Evolutionary conservation across 331 rosid genomes (phyloP), one percentile per base, ranked within the genome.

Genomic region (Ulmus americana): DNA sequence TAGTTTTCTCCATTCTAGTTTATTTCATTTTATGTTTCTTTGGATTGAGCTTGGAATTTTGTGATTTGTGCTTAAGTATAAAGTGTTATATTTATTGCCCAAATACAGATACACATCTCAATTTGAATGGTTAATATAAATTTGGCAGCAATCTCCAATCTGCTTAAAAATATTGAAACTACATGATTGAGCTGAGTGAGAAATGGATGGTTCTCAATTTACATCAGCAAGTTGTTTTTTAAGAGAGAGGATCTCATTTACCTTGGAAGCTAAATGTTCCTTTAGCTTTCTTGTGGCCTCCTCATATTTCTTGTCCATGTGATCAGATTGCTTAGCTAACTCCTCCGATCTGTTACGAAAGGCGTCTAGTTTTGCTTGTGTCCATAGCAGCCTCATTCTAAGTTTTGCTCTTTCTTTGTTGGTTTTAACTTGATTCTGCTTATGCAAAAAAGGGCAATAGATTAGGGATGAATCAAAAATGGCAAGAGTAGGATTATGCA

Each of bases 321-420:
- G 54, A 39, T 64, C 72, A 4, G 76, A 77, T 62, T 92, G 95
- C 40, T 79, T 77, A 3, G 74, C 18, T 45, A 73, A 72, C 67
- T 83, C 90, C 65, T 67, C 78, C 55, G 77, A 85, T 76, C 91
- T 79, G n/a, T 16, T 22, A 14, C 83, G 85, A 50, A 75, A 70
- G 35, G 97, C 86, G 40, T 87, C 95, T 39, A 79, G 64, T 79
- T 77, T 83, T 28, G 86, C 88, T 39, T 80, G 95, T 15, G 95
- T 84, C 76, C 95, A 88, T 9, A 77, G 79, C 3, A 89, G 83
- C 75, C 94, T 80, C 88, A 83, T 83, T 70, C 84, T 79, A 12
- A 77, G 76, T 69, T 85, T 86, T 7, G 91, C 63, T 65, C 51
- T 75, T 50, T 75, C 81, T 52, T 69, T 86, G 68, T 66, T 65